phyloP scores from a whole-genome alignment of 2,329 filamentous ascomycete species.

The Orbilia ellipsospora region DNA sequence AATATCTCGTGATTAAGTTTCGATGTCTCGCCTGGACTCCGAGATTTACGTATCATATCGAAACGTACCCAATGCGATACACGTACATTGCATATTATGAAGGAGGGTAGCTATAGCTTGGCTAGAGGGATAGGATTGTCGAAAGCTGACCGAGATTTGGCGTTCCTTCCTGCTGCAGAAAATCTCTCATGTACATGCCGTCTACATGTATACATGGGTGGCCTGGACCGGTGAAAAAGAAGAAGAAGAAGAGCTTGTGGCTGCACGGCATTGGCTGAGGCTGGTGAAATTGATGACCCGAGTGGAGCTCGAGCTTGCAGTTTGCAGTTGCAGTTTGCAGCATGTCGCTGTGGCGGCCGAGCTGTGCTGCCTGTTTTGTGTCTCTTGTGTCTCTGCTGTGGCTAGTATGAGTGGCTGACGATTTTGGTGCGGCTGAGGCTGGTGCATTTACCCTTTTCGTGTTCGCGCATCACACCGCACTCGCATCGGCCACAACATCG shows the following conservation, averaged over 20 bases:
- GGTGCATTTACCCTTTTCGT: conserved; percentile 3
- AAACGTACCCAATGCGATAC: not conserved
- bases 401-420: conserved; percentile 10
- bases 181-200: not conserved
- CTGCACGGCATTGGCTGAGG: conserved; percentile 36
- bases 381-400: conserved; percentile 20
- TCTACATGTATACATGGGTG: not conserved
- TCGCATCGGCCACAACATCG: not conserved
- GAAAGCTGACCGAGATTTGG: not conserved
- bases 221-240: conserved; percentile 2
- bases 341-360: no score
- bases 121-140: not conserved
- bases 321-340: no score
- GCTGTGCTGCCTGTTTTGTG: no score
- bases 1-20: conserved; percentile 17
- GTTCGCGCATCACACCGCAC: conserved; percentile 5
- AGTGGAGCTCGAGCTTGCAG: conserved; percentile 1
- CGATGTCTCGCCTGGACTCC: conserved; percentile 22
- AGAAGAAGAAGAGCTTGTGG: conserved; percentile 35
- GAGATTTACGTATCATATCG: conserved; percentile 1
- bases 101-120: no score
- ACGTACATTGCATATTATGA: no score
- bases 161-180: not conserved
- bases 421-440: conserved; percentile 27
- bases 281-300: conserved; percentile 11